Percentiles rank a stretch among this genome's conserved stretches.
Evolutionary conservation across 2,329 filamentous ascomycete species (phyloP).

Genomic region (Periglandula ipomoeae): DNA sequence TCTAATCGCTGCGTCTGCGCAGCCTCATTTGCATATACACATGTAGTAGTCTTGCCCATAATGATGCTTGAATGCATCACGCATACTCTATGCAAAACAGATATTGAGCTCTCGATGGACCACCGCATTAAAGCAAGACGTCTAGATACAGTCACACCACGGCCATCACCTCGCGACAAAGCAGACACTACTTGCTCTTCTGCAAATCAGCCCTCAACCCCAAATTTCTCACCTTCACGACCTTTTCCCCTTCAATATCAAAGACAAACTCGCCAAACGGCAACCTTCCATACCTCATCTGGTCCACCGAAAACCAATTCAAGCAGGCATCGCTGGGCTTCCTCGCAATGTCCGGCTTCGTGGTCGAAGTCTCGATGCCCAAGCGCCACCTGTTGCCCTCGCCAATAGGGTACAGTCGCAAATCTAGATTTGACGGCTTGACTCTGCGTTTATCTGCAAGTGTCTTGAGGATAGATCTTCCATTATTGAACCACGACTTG

Average conservation of each 20-base stretch:
- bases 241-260: background rate
- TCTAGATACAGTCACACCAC: no score
- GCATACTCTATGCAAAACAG: no score
- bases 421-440: background rate
- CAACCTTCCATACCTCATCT: background rate
- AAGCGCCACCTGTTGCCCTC: slow-evolving; percentile 1
- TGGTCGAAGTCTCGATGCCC: background rate
- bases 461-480: background rate
- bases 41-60: no score
- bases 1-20: no score
- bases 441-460: background rate
- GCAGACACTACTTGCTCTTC: no score
- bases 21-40: no score
- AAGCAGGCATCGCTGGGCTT: background rate
- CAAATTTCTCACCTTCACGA: background rate
- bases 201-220: no score
- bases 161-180: no score
- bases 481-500: background rate
- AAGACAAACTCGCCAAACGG: slow-evolving; percentile 4
- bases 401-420: slow-evolving; percentile 1
- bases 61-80: no score
- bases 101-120: no score
- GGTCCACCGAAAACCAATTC: slow-evolving; percentile 1
- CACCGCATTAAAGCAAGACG: no score
- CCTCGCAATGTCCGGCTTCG: background rate